Conservation (phyloP, 257 asterid species). For the Nicotiana paniculata region DNA sequence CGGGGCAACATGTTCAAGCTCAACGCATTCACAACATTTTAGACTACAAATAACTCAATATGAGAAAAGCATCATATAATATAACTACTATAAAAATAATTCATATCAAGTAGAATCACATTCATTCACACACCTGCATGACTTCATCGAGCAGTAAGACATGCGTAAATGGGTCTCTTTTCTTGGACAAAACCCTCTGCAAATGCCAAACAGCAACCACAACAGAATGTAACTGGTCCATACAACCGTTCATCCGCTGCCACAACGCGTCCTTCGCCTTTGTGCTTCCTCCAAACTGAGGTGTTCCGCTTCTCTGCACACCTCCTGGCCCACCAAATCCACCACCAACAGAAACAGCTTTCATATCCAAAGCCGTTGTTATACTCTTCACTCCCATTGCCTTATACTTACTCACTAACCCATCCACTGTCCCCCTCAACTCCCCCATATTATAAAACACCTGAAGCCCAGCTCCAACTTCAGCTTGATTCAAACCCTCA, state of each 20-base stretch:
- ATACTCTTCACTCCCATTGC: constrained; percentile 74
- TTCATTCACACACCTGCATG: constrained; percentile 47
- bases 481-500: constrained; percentile 91
- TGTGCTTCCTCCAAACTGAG: constrained; percentile 77
- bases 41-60: neutral
- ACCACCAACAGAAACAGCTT: constrained; percentile 50
- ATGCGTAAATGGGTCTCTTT: constrained; percentile 94
- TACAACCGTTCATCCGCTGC: constrained; percentile 85
- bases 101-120: neutral
- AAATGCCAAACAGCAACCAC: constrained; percentile 94
- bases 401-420: constrained; percentile 82
- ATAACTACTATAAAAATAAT: neutral
- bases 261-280: constrained; percentile 94
- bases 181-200: constrained; percentile 97
- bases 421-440: constrained; percentile 82
- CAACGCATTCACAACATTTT: neutral
- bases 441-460: constrained; percentile 98
- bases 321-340: constrained; percentile 88
- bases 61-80: no score
- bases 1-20: neutral
- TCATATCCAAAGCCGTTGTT: constrained; percentile 80
- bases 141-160: constrained; percentile 89
- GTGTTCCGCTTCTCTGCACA: constrained; percentile 87
- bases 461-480: constrained; percentile 92
- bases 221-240: constrained; percentile 81